A percentile compares a stretch with the other conserved stretches of the same genome.
phyloP scores from a whole-genome alignment of 2,329 filamentous ascomycete species.

The Graphiopsis chlorocephala region DNA sequence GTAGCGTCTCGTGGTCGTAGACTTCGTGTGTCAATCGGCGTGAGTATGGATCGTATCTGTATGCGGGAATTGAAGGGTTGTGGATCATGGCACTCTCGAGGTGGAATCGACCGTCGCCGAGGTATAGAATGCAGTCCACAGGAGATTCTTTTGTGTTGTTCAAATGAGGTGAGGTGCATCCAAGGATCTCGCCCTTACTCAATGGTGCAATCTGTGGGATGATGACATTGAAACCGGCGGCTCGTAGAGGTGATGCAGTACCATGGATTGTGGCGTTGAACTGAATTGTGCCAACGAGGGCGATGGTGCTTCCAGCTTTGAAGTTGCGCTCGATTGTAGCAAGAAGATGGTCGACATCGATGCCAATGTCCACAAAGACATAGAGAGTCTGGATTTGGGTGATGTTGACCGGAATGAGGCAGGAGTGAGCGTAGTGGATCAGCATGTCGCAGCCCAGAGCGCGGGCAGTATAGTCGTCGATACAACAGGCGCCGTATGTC shows the following conservation, averaged over 20 bases:
- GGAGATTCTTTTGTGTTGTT: constrained; percentile 40
- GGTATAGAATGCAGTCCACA: constrained; percentile 79
- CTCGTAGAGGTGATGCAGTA: constrained; percentile 71
- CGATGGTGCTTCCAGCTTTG: constrained; percentile 76
- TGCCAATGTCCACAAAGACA: constrained; percentile 96
- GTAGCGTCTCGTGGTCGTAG: constrained; percentile 90
- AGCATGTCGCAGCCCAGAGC: constrained; percentile 91
- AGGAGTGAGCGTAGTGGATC: constrained; percentile 96
- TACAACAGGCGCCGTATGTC: constrained; percentile 97
- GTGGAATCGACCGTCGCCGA: constrained; percentile 91
- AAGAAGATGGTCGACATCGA: constrained; percentile 83
- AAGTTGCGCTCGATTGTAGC: constrained; percentile 89
- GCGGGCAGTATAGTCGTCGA: constrained; percentile 94
- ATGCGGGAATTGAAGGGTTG: constrained; percentile 85
- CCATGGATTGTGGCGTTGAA: constrained; percentile 97
- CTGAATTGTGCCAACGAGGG: constrained; percentile 94
- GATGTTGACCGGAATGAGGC: constrained; percentile 91
- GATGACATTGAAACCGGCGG: constrained; percentile 78
- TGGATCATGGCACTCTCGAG: constrained; percentile 99
- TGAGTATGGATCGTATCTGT: constrained; percentile 95
- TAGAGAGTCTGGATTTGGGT: constrained; percentile 97
- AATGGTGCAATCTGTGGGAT: constrained; percentile 91
- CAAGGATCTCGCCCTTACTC: constrained; percentile 91
- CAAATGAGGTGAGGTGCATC: constrained; percentile 89
- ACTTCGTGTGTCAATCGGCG: constrained; percentile 85